Base-by-base conservation (phyloP, 345 rosid species). In the Iberis pinnata region DNA sequence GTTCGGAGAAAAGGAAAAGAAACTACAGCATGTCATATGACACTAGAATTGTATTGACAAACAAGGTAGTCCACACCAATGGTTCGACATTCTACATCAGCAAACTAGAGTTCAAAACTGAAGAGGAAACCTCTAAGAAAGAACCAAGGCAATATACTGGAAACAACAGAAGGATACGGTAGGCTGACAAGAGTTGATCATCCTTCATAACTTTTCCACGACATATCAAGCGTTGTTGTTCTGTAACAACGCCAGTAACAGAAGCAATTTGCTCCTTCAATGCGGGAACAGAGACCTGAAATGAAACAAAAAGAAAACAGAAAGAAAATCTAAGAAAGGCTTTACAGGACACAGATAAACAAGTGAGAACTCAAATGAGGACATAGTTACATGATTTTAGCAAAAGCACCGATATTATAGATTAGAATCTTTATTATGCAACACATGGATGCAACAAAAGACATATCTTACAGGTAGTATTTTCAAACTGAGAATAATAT, bases 281-380 rank as follows among this genome's bases (percentile, higher is more conserved):
- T 45, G 82, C 82, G 29, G 81, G 88, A 72, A 78, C 78, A n/a
- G 84, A 71, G 60, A 74, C 64, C 88, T 76, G 62, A 50, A 68
- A 33, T 12, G 12, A 22, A 18, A 51, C 14, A 26, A 49, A 15
- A 10, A n/a, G n/a, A n/a, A n/a, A n/a, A n/a, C n/a, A n/a, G n/a
- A n/a, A n/a, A n/a, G n/a, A 33, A 41, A 25, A 20, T 18, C 17
- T 44, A 22, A 24, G 60, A 18, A 50, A 51, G 3, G 25, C 33
- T 12, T 12, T 15, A 22, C 7, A 48, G 8, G 20, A 40, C 17
- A 56, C 43, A 48, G 9, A 64, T 20, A 38, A 13, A 27, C 13
- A 54, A 19, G 40, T 27, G 25, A 46, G 18, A 12, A 22, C 51
- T 56, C 29, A 9, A n/a, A n/a, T n/a, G n/a, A n/a, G n/a, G n/a